Conservation (phyloP, 179 eudicot genomes). For the Actinidia polygama region DNA sequence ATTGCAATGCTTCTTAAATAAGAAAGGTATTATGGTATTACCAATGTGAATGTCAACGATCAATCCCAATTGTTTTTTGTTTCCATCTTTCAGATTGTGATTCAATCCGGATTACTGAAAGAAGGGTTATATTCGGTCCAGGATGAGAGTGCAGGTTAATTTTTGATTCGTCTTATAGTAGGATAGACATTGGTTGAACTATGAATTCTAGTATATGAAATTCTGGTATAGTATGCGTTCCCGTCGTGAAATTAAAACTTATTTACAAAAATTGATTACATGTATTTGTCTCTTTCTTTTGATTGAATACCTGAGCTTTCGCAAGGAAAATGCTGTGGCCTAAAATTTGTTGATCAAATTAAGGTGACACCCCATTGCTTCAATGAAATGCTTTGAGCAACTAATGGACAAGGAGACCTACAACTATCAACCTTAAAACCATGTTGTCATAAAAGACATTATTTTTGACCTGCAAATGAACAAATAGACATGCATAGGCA, state of each 20-base stretch:
- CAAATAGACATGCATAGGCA: background rate
- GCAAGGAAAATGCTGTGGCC: background rate
- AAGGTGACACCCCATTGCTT: no score
- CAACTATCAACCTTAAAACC: background rate
- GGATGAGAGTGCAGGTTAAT: conserved; percentile 94
- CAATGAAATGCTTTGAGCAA: background rate
- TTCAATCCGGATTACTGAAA: conserved; percentile 82
- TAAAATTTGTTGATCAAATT: background rate
- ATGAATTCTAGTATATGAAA: background rate
- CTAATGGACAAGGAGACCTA: background rate
- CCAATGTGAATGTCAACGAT: background rate
- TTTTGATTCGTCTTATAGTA: background rate
- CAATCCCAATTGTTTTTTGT: conserved; percentile 14
- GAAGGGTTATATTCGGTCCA: conserved; percentile 94
- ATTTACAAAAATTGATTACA: background rate
- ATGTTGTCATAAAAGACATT: no score
- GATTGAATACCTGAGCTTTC: conserved; percentile 2
- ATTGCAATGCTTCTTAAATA: background rate
- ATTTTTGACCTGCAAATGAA: background rate
- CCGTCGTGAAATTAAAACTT: background rate
- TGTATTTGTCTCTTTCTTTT: background rate
- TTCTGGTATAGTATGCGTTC: background rate
- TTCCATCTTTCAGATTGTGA: conserved; percentile 52
- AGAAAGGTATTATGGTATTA: background rate
- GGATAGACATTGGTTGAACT: background rate